Evolutionary conservation across 108 stramenopile genomes (phyloP).

Genomic region (Schizochytrium sp.): DNA sequence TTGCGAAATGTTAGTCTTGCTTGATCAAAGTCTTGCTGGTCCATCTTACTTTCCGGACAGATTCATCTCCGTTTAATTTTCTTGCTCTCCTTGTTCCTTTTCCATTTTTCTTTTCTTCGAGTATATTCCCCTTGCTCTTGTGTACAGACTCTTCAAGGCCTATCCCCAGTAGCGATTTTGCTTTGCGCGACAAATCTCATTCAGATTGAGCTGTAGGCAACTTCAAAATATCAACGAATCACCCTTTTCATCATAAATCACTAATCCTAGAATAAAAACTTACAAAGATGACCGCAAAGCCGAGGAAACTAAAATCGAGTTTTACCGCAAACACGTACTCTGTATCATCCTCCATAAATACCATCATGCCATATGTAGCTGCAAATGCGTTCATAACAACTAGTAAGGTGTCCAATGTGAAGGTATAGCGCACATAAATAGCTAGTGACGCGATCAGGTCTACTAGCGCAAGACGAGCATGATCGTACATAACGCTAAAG

Average conservation of each 20-base stretch:
- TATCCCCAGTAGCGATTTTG: too few species aligned
- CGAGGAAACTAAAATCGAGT: slow-evolving; percentile 37
- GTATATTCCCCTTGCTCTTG: too few species aligned
- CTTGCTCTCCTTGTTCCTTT: neutral
- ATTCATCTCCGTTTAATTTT: neutral
- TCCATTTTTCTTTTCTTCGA: neutral
- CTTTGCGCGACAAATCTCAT: too few species aligned
- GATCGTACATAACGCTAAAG: neutral
- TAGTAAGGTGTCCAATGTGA: neutral
- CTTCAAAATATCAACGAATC: too few species aligned
- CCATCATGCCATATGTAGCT: neutral
- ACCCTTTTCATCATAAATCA: too few species aligned
- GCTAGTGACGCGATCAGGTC: slow-evolving; percentile 11
- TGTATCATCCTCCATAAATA: slow-evolving; percentile 7
- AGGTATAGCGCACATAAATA: neutral
- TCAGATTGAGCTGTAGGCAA: too few species aligned
- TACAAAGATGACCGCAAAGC: slow-evolving; percentile 58
- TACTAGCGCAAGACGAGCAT: neutral
- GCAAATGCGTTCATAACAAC: slow-evolving; percentile 20
- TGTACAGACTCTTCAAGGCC: too few species aligned
- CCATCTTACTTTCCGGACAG: neutral
- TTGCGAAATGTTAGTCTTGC: too few species aligned
- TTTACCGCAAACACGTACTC: slow-evolving; percentile 27
- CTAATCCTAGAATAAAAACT: neutral
- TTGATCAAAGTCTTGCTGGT: too few species aligned